Base-by-base conservation (phyloP, 2,329 filamentous ascomycete species). In the Fusarium brevicatenulatum region DNA sequence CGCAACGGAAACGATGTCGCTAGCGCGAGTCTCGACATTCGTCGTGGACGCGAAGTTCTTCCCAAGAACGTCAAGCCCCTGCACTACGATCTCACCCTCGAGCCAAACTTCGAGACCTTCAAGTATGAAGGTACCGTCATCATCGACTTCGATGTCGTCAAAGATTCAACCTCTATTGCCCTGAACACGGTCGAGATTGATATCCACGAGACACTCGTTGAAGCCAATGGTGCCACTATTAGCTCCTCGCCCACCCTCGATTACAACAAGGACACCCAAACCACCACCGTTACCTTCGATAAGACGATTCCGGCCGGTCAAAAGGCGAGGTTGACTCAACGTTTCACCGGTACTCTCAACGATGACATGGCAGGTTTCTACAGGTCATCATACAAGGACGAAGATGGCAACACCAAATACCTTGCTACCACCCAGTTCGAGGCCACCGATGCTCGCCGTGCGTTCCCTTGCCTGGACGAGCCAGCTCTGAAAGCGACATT, bases 301-400 rank as follows among this genome's bases (percentile, higher is more conserved):
- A 88, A 95, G 80, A 87, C 86, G 52, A 86, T 98, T 69, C 82
- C 90, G 28, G 92, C 92, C 71, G 94, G 93, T 30, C 88, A 89
- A 78, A 95, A 95, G 86, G 93, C 93, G 25, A 91, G 78, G 90
- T 89, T 76, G 59, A 81, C 82, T 40, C 83, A 87, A 65, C 80
- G 81, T 49, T 97, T 97, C 83, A 91, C 89, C 15, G 95, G 95
- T 44, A 88, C 87, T 47, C 85, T 97, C 78, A 97, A 97, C 82
- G 93, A 97, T 81, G 95, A 96, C 84, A 97, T 98, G 94, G 95
- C 95, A 54, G 95, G 95, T 53, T 98, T 98, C 88, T 98, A 98
- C 85, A 91, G 95, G 66, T 97, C 95, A 4, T 97, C 94, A 11
- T 98, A 95, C 87, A 97, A 96, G 86, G 91, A 90, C 69, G 84